A percentile compares a stretch with the other conserved stretches of the same genome.
These are phyloP conservation scores for Ramularia endophylla DNA, from an alignment of 2,329 filamentous ascomycete species.

Conservation along the genomic window DNA sequence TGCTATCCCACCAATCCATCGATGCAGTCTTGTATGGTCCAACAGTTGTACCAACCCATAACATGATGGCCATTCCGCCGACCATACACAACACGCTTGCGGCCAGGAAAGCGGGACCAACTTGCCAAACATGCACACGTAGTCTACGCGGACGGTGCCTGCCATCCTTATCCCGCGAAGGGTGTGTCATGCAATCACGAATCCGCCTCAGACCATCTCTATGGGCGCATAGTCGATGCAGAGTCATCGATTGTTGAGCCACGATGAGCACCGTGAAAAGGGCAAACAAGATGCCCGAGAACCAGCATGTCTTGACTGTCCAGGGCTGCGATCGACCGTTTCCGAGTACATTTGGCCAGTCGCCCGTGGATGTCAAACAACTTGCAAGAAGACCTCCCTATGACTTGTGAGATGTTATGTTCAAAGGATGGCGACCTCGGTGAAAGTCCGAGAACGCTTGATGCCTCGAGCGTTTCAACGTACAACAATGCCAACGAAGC, in stretches of 20 bases:
- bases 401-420: not conserved
- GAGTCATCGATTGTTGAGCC: constrained; percentile 38
- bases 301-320: constrained; percentile 39
- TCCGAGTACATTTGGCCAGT: constrained; percentile 38
- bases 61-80: constrained; percentile 34
- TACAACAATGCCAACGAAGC: constrained; percentile 39
- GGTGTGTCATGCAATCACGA: constrained; percentile 29
- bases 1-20: constrained; percentile 26
- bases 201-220: constrained; percentile 34
- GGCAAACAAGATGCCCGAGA: constrained; percentile 42
- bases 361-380: constrained; percentile 39
- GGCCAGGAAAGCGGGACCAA: constrained; percentile 34
- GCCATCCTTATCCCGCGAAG: constrained; percentile 16
- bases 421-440: too few relatives aligned
- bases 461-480: too few relatives aligned
- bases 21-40: constrained; percentile 11
- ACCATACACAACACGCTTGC: constrained; percentile 34
- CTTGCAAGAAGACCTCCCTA: constrained; percentile 35
- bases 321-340: constrained; percentile 36
- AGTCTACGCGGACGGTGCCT: constrained; percentile 22
- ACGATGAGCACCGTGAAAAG: constrained; percentile 46
- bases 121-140: constrained; percentile 35
- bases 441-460: too few relatives aligned
- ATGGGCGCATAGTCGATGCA: constrained; percentile 39
- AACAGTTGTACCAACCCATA: constrained; percentile 32